Conservation (phyloP, 2,329 filamentous ascomycete species). For the Fusarium dlaminii region DNA sequence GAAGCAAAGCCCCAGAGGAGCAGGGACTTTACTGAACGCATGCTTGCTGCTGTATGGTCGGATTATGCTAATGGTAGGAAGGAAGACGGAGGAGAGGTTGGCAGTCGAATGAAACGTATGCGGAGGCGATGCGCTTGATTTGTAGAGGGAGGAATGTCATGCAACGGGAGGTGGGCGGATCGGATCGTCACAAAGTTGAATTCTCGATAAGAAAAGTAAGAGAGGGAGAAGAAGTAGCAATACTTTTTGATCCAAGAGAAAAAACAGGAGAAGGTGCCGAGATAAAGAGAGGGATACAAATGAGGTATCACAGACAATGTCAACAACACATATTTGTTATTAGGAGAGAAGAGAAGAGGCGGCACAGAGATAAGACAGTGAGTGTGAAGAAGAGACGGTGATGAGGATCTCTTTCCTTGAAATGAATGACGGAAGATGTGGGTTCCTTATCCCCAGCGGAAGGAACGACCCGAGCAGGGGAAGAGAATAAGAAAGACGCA, state of each 20-base stretch:
- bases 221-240: not conserved
- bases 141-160: not conserved
- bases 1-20: conserved; percentile 41
- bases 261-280: not conserved
- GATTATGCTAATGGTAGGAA: not conserved
- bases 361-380: not conserved
- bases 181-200: conserved; percentile 1
- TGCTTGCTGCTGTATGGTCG: not conserved
- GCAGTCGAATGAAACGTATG: not conserved
- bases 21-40: conserved; percentile 38
- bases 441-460: not conserved
- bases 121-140: not conserved
- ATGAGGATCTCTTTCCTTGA: conserved; percentile 1
- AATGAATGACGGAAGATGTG: conserved; percentile 30
- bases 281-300: not conserved
- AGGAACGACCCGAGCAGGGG: not conserved
- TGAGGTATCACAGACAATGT: not conserved
- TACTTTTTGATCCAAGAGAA: not conserved
- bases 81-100: not conserved
- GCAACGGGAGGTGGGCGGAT: not conserved
- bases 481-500: not conserved
- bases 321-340: conserved; percentile 9
- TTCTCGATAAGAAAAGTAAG: not conserved
- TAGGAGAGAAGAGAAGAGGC: not conserved
- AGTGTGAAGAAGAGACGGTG: not conserved